Evolutionary conservation across 805 yeast genomes (phyloP), one percentile per base, ranked within the genome.

Genomic region (Ascoidea rubescens): DNA sequence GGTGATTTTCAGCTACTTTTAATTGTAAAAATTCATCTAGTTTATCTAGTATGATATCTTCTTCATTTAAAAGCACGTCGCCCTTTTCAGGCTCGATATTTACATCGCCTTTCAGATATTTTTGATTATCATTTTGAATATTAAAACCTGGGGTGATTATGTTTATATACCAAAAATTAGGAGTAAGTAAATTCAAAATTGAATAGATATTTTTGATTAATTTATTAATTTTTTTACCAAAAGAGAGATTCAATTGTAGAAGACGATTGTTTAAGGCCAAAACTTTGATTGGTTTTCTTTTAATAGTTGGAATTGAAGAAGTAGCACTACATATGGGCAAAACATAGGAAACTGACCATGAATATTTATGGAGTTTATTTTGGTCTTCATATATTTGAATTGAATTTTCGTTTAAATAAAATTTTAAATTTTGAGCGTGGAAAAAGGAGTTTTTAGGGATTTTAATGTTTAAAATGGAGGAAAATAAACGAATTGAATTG

Each of bases 1-100:
- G 17, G 7, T 47, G 45, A 30, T 12, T 14, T 45, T 43, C 46
- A 48, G 8, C n/a, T 21, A 14, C 17, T 45, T 49, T 47, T 5
- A 32, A 44, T 44, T n/a, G 8, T 14, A 63, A 31, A 2, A 46
- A 12, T 1, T 50, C 46, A 43, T 53, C 48, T n/a, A 67, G 47
- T 3, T 53, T 44, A 1, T 45, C 52, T 4, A 68, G 32, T 5
- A 68, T 21, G 0, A 12, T 14, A 1, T 58, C 61, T 17, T 61
- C 57, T 28, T 60, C 56, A 12, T 53, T 54, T 0, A 73, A 51
- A 52, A 73, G 43, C 4, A 71, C 60, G 57, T 72, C 75, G 43
- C 68, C 66, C 52, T 73, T 73, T 50, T 65, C 69, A 3, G 77
- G 77, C 53, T 73, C 77, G 31, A 73, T 65, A 53, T 72, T 73